Evolutionary conservation across 2,329 filamentous ascomycete genomes (phyloP).

Genomic region (Trichoderma atroviride): DNA sequence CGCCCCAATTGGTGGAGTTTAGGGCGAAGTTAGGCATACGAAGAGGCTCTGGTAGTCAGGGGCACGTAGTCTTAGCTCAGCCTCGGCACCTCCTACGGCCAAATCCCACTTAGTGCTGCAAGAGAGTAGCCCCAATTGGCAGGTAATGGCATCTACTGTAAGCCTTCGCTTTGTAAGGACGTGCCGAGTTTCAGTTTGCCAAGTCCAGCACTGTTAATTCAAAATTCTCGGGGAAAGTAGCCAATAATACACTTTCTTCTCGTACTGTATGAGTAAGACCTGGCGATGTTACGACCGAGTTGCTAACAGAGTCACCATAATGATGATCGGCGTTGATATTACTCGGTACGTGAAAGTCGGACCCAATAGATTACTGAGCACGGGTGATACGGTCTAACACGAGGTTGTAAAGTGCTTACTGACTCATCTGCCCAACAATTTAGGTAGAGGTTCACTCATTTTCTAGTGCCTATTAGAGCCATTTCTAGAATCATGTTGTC

Average conservation of each 20-base stretch:
- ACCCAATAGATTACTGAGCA: neutral
- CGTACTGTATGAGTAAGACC: neutral
- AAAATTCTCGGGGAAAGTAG: neutral
- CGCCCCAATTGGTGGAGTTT: neutral
- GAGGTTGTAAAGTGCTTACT: neutral
- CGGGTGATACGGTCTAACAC: neutral
- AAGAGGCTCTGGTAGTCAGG: neutral
- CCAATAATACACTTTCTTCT: neutral
- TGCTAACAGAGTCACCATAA: neutral
- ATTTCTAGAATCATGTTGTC: neutral
- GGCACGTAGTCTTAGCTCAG: neutral
- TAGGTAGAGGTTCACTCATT: neutral
- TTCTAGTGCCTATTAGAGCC: neutral
- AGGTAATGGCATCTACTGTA: neutral
- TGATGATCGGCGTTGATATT: neutral
- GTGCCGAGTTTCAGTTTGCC: neutral
- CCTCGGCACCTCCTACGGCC: constrained; percentile 10
- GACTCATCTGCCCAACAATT: neutral
- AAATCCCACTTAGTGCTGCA: constrained; percentile 3
- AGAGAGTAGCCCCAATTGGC: neutral
- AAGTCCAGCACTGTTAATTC: too few species aligned
- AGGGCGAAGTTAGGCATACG: neutral
- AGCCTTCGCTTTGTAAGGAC: neutral
- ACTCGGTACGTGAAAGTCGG: neutral
- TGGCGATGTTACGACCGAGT: neutral